Evolutionary conservation across 2,329 filamentous ascomycete genomes (phyloP), one percentile per base, ranked within the genome.

Genomic region (Juglanconis sp.): DNA sequence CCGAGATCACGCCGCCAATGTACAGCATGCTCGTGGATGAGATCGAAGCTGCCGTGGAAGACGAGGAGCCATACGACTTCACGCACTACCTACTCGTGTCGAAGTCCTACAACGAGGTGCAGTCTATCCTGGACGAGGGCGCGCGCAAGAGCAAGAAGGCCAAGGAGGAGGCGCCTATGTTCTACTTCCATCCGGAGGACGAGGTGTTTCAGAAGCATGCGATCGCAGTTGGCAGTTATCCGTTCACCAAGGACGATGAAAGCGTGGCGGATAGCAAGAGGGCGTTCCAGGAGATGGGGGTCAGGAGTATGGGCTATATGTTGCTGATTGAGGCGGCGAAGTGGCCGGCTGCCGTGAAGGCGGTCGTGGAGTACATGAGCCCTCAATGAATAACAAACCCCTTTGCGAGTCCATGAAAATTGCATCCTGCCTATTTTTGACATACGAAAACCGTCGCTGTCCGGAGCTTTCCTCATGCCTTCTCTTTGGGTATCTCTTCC

Each of bases 141-240:
- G 87, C 84, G 76, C 77, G 80, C 67, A 93, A 90, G 76, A 90
- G 88, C 77, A 84, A 80, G 64, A 87, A 84, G 72, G 74, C 80
- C 59, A 83, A 82, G 72, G 76, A 83, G 62, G 79, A 81, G 55
- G 76, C 79, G 8, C 83, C 89, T 68, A 80, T 85, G 38, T 96
- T 92, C 76, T 96, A 93, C 76, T 99, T 98, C 80, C 95, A 99
- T 72, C 89, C 92, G 0, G 95, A 99, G 76, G 95, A 99, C 70
- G 95, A 98, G 79, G 84, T 94, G 55, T 77, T 97, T 68, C 87
- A 95, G 65, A 87, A 86, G 70, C 83, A 94, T 75, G 90, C 92
- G 3, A 63, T 86, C 44, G 91, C 86, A 13, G 79, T 83, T 65
- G 89, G 87, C 32, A 85, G 81, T 55, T 96, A 88, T 71, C 84